Conservation (phyloP, 2,329 filamentous ascomycete genomes). For the Epicoccum sorghinum region DNA sequence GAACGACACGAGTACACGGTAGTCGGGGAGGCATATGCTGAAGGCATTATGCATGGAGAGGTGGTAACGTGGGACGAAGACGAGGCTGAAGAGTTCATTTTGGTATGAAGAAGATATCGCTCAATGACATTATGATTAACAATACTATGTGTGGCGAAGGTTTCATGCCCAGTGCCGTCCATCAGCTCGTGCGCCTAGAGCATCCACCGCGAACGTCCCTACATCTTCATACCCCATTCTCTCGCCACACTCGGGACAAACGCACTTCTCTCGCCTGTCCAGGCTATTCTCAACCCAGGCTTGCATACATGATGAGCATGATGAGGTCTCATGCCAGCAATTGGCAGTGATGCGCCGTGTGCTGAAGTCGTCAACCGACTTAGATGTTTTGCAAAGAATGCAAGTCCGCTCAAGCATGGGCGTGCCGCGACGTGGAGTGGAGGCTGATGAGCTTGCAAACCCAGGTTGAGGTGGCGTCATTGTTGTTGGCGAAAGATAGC, state of each 20-base stretch:
- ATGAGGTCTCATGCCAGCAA: conserved; percentile 39
- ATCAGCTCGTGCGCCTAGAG: conserved; percentile 11
- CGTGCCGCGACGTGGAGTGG: conserved; percentile 24
- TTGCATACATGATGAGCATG: conserved; percentile 36
- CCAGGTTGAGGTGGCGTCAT: conserved; percentile 9
- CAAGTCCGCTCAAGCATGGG: conserved; percentile 31
- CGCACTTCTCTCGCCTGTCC: conserved; percentile 24
- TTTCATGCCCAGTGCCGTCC: conserved; percentile 9
- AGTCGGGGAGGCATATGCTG: conserved; percentile 23
- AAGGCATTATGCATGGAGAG: conserved; percentile 25
- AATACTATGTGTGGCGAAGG: conserved; percentile 3
- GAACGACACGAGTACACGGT: conserved; percentile 18
- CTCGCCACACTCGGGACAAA: conserved; percentile 41
- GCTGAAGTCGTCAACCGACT: conserved; percentile 29
- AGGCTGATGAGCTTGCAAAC: conserved; percentile 6
- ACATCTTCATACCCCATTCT: conserved; percentile 34
- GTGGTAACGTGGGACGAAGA: conserved; percentile 16
- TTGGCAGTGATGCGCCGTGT: conserved; percentile 28
- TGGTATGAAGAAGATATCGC: conserved; percentile 15
- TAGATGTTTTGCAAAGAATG: conserved; percentile 34
- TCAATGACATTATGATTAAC: conserved; percentile 12
- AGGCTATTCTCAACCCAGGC: conserved; percentile 33
- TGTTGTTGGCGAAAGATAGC: conserved; percentile 7
- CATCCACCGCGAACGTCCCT: conserved; percentile 27
- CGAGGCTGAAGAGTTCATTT: conserved; percentile 16